Percentiles rank a stretch among this genome's conserved stretches.
These are phyloP conservation scores for Trichophyton simii DNA, from an alignment of 2,329 filamentous ascomycete genomes.

Conservation along the genomic window DNA sequence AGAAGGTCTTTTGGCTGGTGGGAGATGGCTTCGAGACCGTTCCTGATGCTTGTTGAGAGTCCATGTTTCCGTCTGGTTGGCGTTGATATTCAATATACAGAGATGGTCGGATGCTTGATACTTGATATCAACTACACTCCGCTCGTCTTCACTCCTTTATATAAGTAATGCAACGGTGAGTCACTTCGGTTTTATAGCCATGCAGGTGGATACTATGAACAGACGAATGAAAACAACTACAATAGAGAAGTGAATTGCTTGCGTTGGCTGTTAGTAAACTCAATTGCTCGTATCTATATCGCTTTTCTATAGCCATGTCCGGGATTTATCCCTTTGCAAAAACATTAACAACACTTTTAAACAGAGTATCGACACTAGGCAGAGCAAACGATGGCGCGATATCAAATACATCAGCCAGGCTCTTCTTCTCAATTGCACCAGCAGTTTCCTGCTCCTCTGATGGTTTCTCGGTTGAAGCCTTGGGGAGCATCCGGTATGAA, in stretches of 20 bases:
- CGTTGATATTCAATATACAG: neutral
- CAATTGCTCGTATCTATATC: constrained; percentile 4
- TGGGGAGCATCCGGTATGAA: constrained; percentile 2
- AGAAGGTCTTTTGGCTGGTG: constrained; percentile 14
- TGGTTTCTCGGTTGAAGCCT: neutral
- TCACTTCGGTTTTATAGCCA: neutral
- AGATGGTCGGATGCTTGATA: neutral
- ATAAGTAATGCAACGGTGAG: neutral
- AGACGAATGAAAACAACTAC: neutral
- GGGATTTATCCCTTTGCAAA: constrained; percentile 13
- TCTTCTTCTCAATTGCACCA: constrained; percentile 14
- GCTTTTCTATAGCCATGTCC: neutral
- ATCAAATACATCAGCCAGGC: constrained; percentile 27
- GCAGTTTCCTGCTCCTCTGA: constrained; percentile 7
- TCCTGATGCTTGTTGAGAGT: constrained; percentile 1
- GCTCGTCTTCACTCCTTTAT: neutral
- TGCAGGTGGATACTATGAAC: neutral
- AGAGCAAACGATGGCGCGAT: constrained; percentile 28
- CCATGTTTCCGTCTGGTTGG: neutral
- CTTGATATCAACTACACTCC: neutral
- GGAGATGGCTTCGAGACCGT: constrained; percentile 8
- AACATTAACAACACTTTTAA: constrained; percentile 28
- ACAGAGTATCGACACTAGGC: constrained; percentile 27
- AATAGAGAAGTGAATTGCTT: neutral
- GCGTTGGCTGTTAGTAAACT: neutral